Conservation (phyloP, 2,329 filamentous ascomycete genomes). For the Epichloe coenophiala region DNA sequence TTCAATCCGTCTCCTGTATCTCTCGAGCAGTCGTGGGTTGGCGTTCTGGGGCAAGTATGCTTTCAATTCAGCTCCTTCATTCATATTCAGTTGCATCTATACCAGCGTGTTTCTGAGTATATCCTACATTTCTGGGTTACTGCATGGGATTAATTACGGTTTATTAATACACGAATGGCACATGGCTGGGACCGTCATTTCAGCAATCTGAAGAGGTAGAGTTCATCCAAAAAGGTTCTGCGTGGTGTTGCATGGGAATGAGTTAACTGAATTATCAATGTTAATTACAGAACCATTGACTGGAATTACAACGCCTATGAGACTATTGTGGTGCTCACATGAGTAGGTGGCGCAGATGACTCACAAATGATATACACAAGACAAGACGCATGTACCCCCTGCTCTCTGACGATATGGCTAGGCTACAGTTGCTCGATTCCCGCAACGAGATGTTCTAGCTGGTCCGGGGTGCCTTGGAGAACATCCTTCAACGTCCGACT, state of each 20-base stretch:
- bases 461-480: constrained; percentile 22
- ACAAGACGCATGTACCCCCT: not conserved
- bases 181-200: not conserved
- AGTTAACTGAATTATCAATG: not conserved
- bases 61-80: not conserved
- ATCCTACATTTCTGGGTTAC: constrained; percentile 6
- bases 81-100: constrained; percentile 1
- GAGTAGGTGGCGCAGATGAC: not conserved
- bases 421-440: constrained; percentile 45
- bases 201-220: not conserved
- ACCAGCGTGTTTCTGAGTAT: constrained; percentile 1
- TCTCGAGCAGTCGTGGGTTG: not conserved
- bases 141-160: constrained; percentile 3
- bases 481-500: constrained; percentile 29
- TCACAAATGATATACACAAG: not conserved
- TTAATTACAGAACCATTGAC: not conserved
- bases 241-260: not conserved
- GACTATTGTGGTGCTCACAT: not conserved
- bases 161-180: not conserved
- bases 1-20: not conserved
- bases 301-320: not conserved
- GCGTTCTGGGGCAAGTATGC: not conserved
- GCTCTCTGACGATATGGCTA: not conserved
- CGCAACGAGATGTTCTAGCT: constrained; percentile 38
- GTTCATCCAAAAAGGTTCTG: not conserved